Evolutionary conservation across 2,329 filamentous ascomycete species (phyloP), one percentile per base, ranked within the genome.

Genomic region (Ophiocordyceps australis): DNA sequence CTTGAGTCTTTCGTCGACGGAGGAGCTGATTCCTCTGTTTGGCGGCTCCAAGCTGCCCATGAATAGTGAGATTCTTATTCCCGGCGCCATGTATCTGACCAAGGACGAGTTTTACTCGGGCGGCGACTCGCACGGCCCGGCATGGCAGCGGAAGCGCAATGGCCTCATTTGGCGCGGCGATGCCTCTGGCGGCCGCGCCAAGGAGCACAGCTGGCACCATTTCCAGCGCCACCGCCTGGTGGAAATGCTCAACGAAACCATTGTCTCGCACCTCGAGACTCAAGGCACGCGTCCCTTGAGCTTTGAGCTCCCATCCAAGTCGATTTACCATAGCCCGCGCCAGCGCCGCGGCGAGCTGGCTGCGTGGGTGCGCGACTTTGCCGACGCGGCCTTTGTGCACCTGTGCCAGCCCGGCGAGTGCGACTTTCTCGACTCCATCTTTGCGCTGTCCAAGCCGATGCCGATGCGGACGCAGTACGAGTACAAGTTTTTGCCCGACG

Each of bases 161-260:
- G 52, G 47, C 4, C 47, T 71, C 23, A 50, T 74, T 19, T 78
- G 73, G 73, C 66, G 73, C 20, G 73, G 73, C 23, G 64, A 67
- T 3, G 69, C 65, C 4, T 73, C 70, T 7, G 73, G 71, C 4
- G 72, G 70, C 2, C 52, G 55, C 16, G 46, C 57, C 23, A 49
- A 48, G 29, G 38, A 39, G n/a, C 42, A 67, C 23, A 75, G 64
- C 32, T 81, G 74, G 74, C 57, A 57, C 18, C 63, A 67, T 19
- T 76, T 78, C 37, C 74, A 80, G 32, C 68, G 74, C n/a, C 74
- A 77, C 37, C 69, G 75, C 4, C 66, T 80, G 30, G 53, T 79
- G 15, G 57, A 70, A 30, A 74, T 79, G 69, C 51, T 75, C 24
- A 79, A 81, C 37, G 62, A 61, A 7, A 74, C 68, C 2, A 59